These are phyloP conservation scores for Coccomyxa sp. DNA, from an alignment of 139 green algal genomes.

Conservation along the genomic window DNA sequence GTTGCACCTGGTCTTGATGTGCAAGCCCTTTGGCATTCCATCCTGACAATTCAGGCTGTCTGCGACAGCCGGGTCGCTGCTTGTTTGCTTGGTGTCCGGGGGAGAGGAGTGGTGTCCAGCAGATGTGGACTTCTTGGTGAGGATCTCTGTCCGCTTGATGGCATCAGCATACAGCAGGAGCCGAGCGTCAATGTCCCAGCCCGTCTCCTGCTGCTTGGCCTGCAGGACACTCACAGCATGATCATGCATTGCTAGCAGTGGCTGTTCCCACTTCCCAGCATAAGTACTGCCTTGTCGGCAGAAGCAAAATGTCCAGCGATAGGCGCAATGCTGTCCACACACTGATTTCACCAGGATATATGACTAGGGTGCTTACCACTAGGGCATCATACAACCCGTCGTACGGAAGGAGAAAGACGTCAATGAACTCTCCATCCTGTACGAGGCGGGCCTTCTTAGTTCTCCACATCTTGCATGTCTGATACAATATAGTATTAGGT, in stretches of 20 bases:
- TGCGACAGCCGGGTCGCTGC: too few relatives aligned
- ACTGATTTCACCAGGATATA: too few relatives aligned
- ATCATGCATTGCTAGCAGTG: background rate
- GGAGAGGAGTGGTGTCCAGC: too few relatives aligned
- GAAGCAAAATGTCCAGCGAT: background rate
- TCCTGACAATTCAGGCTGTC: too few relatives aligned
- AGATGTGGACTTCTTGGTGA: too few relatives aligned
- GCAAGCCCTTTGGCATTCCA: background rate
- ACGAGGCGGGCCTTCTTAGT: background rate
- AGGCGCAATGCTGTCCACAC: too few relatives aligned
- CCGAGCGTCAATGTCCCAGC: slow-evolving; percentile 47
- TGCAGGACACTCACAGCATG: slow-evolving; percentile 6
- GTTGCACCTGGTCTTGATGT: background rate
- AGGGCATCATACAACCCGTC: slow-evolving; percentile 32
- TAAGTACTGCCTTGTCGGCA: background rate
- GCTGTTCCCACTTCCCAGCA: too few relatives aligned
- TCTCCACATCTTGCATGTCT: too few relatives aligned
- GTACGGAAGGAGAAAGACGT: slow-evolving; percentile 38
- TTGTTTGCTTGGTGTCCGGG: too few relatives aligned
- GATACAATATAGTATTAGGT: too few relatives aligned
- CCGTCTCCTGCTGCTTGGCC: slow-evolving; percentile 25
- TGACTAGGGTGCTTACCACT: background rate
- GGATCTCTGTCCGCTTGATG: slow-evolving; percentile 19
- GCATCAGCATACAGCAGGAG: slow-evolving; percentile 46
- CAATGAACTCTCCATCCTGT: slow-evolving; percentile 56